Evolutionary conservation across 176 grass and related monocot species (phyloP), one percentile per base, ranked within the genome.

Genomic region (Carex pumila): DNA sequence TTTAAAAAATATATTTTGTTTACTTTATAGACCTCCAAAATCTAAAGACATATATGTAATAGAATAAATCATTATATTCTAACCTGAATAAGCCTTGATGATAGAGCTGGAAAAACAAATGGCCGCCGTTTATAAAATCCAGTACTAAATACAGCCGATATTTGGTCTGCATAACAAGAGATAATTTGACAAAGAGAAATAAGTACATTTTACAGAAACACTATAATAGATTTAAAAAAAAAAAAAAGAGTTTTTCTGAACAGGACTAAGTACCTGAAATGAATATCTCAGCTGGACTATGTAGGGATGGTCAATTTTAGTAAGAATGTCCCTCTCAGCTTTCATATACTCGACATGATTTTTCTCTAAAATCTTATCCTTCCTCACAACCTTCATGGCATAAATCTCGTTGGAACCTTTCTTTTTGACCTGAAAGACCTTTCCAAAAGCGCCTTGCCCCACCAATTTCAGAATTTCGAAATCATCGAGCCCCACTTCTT

Each of bases 341-440:
- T 92, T 99, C 91, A 95, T 99, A 86, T 99, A 99, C 88, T 95
- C 96, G 5, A 90, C 96, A 90, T 95, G 91, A 84, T 99, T 99
- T 82, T 95, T 95, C 90, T 99, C 93, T 85, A 95, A 87, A 90
- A 99, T 88, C 71, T 87, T 99, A 91, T 99, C 96, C 91, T 99
- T 99, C 83, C 96, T 90, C 93, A 99, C 89, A 71, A 99, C 96
- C 85, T 99, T 99, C 96, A 99, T 99, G 81, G 96, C 96, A 79
- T 95, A 99, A 79, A 99, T 99, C 84, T 99, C 96, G 79, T 87
- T 93, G 86, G 93, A 94, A n/a, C 89, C 90, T 86, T 90, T 95
- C 88, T 89, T 99, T 82, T 79, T 95, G 58, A 99, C 96, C 78
- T 99, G 96, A 85, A 83, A 99, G 15, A 99, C 96, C 87, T 99